These are phyloP conservation scores for Aspergillus carbonarius DNA, from an alignment of 2,329 filamentous ascomycete species.

Conservation along the genomic window DNA sequence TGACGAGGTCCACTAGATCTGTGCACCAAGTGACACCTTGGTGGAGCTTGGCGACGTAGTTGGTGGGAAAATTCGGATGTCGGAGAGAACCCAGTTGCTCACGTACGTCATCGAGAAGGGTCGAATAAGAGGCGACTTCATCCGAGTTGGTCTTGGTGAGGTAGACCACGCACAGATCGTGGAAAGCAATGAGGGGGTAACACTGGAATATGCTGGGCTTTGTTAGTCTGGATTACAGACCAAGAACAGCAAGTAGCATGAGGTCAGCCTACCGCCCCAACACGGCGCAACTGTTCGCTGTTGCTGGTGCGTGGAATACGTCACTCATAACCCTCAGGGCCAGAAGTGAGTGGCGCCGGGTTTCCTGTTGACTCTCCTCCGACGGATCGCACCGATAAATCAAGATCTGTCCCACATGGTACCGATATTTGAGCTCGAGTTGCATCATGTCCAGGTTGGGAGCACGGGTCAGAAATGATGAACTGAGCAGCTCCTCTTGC, in stretches of 20 bases:
- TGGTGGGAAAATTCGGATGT: not conserved
- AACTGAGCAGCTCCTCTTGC: not conserved
- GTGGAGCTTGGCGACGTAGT: not conserved
- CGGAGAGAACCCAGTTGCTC: not conserved
- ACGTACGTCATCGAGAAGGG: not conserved
- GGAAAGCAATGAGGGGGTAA: constrained; percentile 1
- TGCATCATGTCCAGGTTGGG: not conserved
- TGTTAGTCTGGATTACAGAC: not conserved
- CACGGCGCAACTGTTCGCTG: not conserved
- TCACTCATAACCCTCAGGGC: not conserved
- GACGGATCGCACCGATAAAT: not conserved
- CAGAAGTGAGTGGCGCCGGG: not conserved
- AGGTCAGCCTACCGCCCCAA: not conserved
- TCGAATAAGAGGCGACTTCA: not conserved
- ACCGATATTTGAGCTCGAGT: not conserved
- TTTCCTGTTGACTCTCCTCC: not conserved
- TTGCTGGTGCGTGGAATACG: not conserved
- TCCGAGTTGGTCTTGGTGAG: not conserved
- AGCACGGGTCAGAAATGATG: not conserved
- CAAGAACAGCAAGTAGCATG: not conserved
- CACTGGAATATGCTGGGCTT: not conserved
- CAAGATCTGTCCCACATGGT: not conserved
- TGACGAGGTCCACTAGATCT: not conserved
- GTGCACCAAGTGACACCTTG: not conserved
- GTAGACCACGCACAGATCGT: not conserved